Percentiles rank a stretch among this genome's conserved stretches.
These are phyloP conservation scores for Pleomassaria siparia DNA, from an alignment of 2,329 filamentous ascomycete species.

Conservation along the genomic window DNA sequence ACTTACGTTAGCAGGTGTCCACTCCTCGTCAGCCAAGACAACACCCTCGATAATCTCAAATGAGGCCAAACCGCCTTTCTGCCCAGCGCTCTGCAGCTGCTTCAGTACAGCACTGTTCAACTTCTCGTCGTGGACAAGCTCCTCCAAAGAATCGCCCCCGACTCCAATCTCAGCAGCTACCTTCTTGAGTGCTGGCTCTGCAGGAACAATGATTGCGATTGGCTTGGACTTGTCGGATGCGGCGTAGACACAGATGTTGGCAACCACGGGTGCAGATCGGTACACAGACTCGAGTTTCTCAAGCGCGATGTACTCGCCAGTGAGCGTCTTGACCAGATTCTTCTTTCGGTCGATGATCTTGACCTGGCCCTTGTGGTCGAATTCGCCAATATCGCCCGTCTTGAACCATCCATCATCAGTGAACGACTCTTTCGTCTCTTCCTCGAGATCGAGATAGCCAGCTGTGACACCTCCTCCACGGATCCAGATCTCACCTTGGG, in stretches of 20 bases:
- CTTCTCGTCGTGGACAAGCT: slow-evolving; percentile 68
- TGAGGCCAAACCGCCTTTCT: slow-evolving; percentile 64
- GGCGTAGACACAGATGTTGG: slow-evolving; percentile 86
- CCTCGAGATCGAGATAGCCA: slow-evolving; percentile 81
- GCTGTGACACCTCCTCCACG: slow-evolving; percentile 73
- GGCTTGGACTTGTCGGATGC: slow-evolving; percentile 74
- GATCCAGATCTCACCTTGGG: slow-evolving; percentile 92
- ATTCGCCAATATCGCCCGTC: slow-evolving; percentile 94
- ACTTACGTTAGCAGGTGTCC: slow-evolving; percentile 82
- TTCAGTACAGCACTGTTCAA: slow-evolving; percentile 67
- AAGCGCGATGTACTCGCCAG: slow-evolving; percentile 94
- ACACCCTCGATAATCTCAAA: slow-evolving; percentile 78
- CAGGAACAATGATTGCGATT: slow-evolving; percentile 74
- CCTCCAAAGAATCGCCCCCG: slow-evolving; percentile 63
- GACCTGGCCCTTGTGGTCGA: slow-evolving; percentile 76
- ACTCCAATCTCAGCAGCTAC: slow-evolving; percentile 61
- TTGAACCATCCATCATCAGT: slow-evolving; percentile 93
- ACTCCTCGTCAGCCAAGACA: slow-evolving; percentile 81
- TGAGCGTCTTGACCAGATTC: slow-evolving; percentile 94
- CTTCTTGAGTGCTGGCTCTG: slow-evolving; percentile 59
- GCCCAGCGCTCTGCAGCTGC: slow-evolving; percentile 67
- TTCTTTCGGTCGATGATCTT: slow-evolving; percentile 94
- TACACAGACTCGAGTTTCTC: slow-evolving; percentile 95
- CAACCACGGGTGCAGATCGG: slow-evolving; percentile 74
- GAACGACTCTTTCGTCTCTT: slow-evolving; percentile 77